Evolutionary conservation across 768 basidiomycete species (phyloP).

Genomic region (Coprinellus aureogranulatus): DNA sequence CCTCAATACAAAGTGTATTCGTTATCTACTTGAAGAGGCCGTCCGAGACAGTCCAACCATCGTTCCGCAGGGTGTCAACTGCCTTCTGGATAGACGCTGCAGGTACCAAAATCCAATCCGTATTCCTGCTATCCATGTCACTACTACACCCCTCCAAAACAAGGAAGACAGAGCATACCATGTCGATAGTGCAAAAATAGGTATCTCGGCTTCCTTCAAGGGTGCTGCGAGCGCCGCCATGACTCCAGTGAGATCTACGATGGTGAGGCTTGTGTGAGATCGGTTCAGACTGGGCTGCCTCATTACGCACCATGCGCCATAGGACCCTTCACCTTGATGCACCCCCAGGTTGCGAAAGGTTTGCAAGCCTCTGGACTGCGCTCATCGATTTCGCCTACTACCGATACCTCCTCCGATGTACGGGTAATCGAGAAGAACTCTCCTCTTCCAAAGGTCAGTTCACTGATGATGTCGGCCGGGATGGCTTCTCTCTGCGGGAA

Average conservation of each 20-base stretch:
- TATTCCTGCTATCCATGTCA: conserved; percentile 44
- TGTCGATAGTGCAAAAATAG: conserved; percentile 61
- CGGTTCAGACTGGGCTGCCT: not conserved
- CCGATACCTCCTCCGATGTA: conserved; percentile 59
- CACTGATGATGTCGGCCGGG: conserved; percentile 32
- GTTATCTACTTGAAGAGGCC: not conserved
- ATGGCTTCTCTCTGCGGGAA: conserved; percentile 35
- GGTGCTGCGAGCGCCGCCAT: conserved; percentile 53
- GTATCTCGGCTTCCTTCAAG: conserved; percentile 48
- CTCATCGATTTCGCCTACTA: conserved; percentile 46
- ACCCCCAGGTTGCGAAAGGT: conserved; percentile 48
- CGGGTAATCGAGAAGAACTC: conserved; percentile 55
- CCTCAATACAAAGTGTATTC: not conserved
- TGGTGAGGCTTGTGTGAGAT: not conserved
- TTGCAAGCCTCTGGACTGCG: conserved; percentile 33
- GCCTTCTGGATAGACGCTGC: conserved; percentile 40
- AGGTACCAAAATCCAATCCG: conserved; percentile 62
- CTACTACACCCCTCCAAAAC: not conserved
- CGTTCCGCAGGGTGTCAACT: conserved; percentile 38
- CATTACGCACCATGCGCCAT: conserved; percentile 57
- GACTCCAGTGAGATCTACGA: conserved; percentile 1
- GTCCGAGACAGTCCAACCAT: conserved; percentile 51
- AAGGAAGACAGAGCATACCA: conserved; percentile 42
- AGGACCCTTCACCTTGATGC: conserved; percentile 62
- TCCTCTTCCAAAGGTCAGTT: conserved; percentile 22